Evolutionary conservation across 345 rosid species (phyloP).

Genomic region (Eucalyptus caleyi): DNA sequence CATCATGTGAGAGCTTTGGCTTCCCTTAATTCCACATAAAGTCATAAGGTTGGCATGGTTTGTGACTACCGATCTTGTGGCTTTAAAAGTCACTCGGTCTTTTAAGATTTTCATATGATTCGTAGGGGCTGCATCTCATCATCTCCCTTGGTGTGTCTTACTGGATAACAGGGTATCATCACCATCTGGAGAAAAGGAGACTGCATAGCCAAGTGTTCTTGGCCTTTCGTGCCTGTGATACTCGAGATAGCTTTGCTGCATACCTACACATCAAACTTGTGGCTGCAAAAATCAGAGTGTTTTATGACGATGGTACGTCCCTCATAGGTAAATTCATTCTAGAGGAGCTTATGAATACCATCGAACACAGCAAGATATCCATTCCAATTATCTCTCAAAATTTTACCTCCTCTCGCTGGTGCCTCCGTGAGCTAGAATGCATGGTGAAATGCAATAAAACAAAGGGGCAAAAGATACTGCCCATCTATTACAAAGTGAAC

Average conservation of each 20-base stretch:
- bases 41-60: neutral
- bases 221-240: neutral
- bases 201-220: neutral
- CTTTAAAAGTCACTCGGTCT: neutral
- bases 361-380: neutral
- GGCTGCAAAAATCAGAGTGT: neutral
- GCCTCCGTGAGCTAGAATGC: neutral
- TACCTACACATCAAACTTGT: neutral
- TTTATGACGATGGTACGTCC: neutral
- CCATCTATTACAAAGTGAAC: neutral
- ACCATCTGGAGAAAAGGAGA: too few relatives aligned
- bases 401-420: neutral
- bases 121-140: neutral
- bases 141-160: neutral
- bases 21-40: neutral
- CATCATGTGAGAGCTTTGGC: neutral
- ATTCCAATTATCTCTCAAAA: neutral
- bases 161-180: neutral
- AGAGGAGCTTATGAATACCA: neutral
- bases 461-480: neutral
- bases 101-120: neutral
- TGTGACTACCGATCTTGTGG: neutral
- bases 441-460: neutral
- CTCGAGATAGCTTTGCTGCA: neutral
- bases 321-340: accelerated